Conservation (phyloP, 352 stramenopile genomes). For the Pythium aristosporum region DNA sequence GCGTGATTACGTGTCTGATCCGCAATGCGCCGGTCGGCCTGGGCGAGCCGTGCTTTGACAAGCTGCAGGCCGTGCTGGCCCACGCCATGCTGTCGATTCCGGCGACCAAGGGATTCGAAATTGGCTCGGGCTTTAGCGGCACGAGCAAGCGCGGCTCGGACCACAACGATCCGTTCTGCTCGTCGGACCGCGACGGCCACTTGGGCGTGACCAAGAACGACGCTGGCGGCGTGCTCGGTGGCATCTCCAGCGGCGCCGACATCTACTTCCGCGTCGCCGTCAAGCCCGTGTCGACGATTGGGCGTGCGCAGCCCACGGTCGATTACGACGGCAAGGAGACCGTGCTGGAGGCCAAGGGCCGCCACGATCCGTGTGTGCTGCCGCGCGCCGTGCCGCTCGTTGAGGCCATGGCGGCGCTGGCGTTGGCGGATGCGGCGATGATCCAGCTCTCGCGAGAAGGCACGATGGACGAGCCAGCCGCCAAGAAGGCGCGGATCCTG, state of each 20-base stretch:
- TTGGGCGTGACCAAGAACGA: conserved; percentile 86
- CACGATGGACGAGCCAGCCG: conserved; percentile 48
- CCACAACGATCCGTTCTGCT: conserved; percentile 98
- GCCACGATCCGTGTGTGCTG: conserved; percentile 98
- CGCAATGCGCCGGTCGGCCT: conserved; percentile 96
- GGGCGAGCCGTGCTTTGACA: conserved; percentile 99
- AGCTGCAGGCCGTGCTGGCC: conserved; percentile 97
- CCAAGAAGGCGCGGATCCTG: conserved; percentile 53
- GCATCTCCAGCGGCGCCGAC: conserved; percentile 97
- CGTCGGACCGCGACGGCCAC: conserved; percentile 45
- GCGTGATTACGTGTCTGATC: conserved; percentile 96
- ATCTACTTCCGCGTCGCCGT: conserved; percentile 99
- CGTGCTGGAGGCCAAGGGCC: conserved; percentile 95
- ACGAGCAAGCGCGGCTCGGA: conserved; percentile 95
- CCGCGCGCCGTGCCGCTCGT: conserved; percentile 97
- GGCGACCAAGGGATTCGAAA: conserved; percentile 99
- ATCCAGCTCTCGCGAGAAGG: conserved; percentile 92
- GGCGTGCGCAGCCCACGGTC: conserved; percentile 92
- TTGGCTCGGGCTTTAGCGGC: conserved; percentile 93
- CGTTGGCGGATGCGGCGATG: conserved; percentile 95
- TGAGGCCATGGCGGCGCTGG: conserved; percentile 97
- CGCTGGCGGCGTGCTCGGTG: conserved; percentile 95
- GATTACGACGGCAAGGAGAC: conserved; percentile 95
- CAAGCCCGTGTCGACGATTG: conserved; percentile 99
- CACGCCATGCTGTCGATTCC: conserved; percentile 99